Conservation (phyloP, 2,329 filamentous ascomycete species). For the Sporothrix sp. region DNA sequence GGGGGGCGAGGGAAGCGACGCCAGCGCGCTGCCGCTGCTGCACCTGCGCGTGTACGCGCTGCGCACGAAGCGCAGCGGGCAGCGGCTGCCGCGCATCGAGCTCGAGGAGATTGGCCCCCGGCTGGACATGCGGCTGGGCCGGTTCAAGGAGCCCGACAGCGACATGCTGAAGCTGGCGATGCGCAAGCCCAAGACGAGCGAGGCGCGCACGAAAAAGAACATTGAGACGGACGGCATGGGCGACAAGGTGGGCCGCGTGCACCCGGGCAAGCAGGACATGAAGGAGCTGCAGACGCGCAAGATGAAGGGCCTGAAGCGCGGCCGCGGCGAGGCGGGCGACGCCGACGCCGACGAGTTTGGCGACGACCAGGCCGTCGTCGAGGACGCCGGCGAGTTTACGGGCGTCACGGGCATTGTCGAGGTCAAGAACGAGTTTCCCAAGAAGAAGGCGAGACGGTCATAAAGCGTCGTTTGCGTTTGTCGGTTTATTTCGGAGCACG, state of each 20-base stretch:
- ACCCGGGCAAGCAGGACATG: conserved; percentile 84
- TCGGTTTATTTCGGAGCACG: conserved; percentile 7
- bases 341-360: conserved; percentile 17
- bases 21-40: conserved; percentile 44
- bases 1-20: conserved; percentile 22
- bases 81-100: conserved; percentile 70
- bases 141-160: conserved; percentile 67
- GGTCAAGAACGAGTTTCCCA: conserved; percentile 25
- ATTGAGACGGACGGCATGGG: conserved; percentile 83
- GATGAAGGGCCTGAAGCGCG: conserved; percentile 97
- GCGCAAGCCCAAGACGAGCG: conserved; percentile 66
- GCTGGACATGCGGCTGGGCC: conserved; percentile 82
- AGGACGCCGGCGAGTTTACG: conserved; percentile 6
- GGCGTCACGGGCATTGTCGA: conserved; percentile 10
- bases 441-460: conserved; percentile 29
- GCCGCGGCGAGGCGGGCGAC: conserved; percentile 42
- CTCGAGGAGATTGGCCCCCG: conserved; percentile 48
- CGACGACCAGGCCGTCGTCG: conserved; percentile 17
- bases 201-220: conserved; percentile 91
- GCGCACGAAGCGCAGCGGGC: conserved; percentile 73
- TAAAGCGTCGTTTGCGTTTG: conserved; percentile 8
- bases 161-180: conserved; percentile 80
- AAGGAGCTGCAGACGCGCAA: conserved; percentile 84
- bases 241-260: conserved; percentile 91
- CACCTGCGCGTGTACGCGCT: conserved; percentile 77